These are phyloP conservation scores for Colletotrichum tropicale DNA, from an alignment of 2,329 filamentous ascomycete species.

Conservation along the genomic window DNA sequence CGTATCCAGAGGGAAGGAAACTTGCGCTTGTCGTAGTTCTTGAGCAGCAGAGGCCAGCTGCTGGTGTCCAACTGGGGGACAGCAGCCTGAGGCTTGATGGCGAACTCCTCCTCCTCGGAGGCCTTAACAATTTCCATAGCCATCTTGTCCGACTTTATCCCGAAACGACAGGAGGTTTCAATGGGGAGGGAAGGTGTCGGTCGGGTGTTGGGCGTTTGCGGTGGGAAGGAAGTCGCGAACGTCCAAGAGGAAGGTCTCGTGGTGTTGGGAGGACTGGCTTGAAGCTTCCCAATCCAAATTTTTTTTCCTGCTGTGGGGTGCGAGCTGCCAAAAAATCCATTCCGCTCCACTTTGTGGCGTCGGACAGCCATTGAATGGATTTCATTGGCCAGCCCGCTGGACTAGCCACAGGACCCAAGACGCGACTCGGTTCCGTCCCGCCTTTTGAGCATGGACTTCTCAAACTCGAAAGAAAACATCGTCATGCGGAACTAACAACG, in stretches of 20 bases:
- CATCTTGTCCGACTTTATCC: constrained; percentile 31
- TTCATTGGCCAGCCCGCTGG: not conserved
- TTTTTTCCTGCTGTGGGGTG: constrained; percentile 26
- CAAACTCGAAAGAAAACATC: not conserved
- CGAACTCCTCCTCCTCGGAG: constrained; percentile 71
- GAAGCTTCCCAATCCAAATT: constrained; percentile 24
- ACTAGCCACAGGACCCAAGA: constrained; percentile 16
- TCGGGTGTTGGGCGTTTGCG: constrained; percentile 7
- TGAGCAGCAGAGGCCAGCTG: constrained; percentile 90
- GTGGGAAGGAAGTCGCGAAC: constrained; percentile 14
- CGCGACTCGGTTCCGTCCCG: constrained; percentile 13
- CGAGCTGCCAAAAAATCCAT: constrained; percentile 16
- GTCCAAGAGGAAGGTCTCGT: constrained; percentile 16
- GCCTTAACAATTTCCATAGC: constrained; percentile 53
- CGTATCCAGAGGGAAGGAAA: constrained; percentile 25
- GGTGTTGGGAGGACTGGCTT: constrained; percentile 21
- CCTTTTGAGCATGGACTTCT: not conserved
- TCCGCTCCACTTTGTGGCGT: constrained; percentile 8
- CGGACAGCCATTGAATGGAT: not conserved
- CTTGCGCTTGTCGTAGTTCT: constrained; percentile 93
- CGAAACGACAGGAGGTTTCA: constrained; percentile 1
- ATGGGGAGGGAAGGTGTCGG: not conserved
- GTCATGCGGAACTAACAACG: not conserved
- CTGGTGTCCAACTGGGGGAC: constrained; percentile 83
- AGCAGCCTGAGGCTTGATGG: constrained; percentile 89